Evolutionary conservation across 2,329 filamentous ascomycete genomes (phyloP), one percentile per base, ranked within the genome.

Genomic region (Neobulgaria alba): DNA sequence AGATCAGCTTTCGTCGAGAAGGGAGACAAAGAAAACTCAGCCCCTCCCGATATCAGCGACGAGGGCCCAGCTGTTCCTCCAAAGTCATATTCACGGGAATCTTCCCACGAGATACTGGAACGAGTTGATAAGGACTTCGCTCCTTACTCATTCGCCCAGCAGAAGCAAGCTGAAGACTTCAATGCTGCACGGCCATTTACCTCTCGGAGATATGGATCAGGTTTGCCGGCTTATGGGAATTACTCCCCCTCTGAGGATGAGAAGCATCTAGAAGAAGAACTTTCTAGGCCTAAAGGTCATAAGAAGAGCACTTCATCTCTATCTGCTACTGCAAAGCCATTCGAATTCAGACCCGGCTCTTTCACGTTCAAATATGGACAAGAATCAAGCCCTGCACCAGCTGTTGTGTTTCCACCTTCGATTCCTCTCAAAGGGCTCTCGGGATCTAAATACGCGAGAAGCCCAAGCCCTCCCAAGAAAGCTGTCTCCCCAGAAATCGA

Each of bases 281-380:
- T 26, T 26, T 26, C 23, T 7, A 46, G 45, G 16, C 45, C 54
- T n/a, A 40, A 56, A 59, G 51, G 50, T 9, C 56, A 63, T 48
- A 66, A 67, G 40, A 58, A 66, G 39, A 64, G 74, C 56, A 54
- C 62, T 23, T 64, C 75, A 55, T 77, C 77, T 3, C 67, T 89
- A 17, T 89, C 85, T 26, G 81, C 83, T 3, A 71, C 77, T 12
- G 83, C 85, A 0, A 77, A 75, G 53, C 72, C 82, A 0, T 93
- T 92, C 57, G 72, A 59, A 33, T 57, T 56, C 31, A 52, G 44
- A 29, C 45, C 53, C 15, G 47, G 46, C 21, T 36, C 48, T 4
- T 57, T 55, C 42, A 52, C 38, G 17, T 57, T 57, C 41, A 54
- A 41, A n/a, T 53, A 51, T 38, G 48, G 47, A 16, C 40, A 52